Evolutionary conservation across 2,329 filamentous ascomycete genomes (phyloP).

Genomic region (Cercospora berteroae): DNA sequence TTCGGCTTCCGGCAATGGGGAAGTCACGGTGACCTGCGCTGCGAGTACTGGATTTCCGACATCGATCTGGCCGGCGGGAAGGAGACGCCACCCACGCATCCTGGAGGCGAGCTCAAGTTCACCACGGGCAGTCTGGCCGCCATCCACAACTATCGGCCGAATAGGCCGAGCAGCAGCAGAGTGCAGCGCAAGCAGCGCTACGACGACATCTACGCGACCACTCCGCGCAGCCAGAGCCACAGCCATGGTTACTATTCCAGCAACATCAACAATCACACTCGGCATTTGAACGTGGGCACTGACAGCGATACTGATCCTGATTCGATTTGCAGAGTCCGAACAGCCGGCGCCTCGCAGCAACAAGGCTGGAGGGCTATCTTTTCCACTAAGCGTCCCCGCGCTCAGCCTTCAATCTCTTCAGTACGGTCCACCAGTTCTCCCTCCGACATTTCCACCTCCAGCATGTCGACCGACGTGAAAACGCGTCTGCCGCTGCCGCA

Average conservation of each 20-base stretch:
- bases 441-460: conserved; percentile 14
- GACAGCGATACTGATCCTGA: conserved; percentile 4
- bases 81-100: conserved; percentile 6
- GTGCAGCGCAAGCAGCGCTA: not conserved
- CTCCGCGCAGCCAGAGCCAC: conserved; percentile 2
- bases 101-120: conserved; percentile 16
- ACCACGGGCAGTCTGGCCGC: conserved; percentile 17
- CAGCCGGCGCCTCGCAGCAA: conserved; percentile 10
- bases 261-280: conserved; percentile 10
- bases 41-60: conserved; percentile 23
- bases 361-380: conserved; percentile 11
- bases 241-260: not conserved
- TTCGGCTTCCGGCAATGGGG: conserved; percentile 22
- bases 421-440: conserved; percentile 12
- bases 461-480: conserved; percentile 21
- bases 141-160: conserved; percentile 12
- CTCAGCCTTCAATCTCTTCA: conserved; percentile 17
- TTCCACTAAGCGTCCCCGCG: conserved; percentile 17
- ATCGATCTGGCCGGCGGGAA: conserved; percentile 12
- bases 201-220: not conserved
- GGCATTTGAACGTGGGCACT: not conserved
- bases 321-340: conserved; percentile 16
- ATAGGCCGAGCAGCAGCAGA: conserved; percentile 9
- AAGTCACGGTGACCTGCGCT: conserved; percentile 11
- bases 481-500: not conserved